These are phyloP conservation scores for Neocatenulostroma microsporum DNA, from an alignment of 2,329 filamentous ascomycete genomes.

Conservation along the genomic window DNA sequence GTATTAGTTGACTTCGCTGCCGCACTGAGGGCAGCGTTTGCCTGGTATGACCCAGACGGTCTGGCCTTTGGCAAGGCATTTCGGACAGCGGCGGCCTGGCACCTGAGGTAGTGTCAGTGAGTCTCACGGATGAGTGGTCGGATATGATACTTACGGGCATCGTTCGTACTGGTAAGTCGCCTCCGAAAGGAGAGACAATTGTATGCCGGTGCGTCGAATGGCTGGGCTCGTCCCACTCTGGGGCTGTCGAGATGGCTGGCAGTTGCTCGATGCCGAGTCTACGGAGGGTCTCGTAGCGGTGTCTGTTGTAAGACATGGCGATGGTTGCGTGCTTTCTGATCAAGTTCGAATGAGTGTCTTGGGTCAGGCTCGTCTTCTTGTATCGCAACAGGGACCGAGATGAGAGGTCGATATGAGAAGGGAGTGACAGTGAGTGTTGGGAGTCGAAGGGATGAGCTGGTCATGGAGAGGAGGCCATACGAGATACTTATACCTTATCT, in stretches of 20 bases:
- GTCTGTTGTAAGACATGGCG: conserved; percentile 24
- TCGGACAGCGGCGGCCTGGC: conserved; percentile 26
- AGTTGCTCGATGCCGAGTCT: conserved; percentile 26
- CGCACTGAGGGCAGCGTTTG: conserved; percentile 29
- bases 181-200: conserved; percentile 8
- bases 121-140: neutral
- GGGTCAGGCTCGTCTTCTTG: too few species aligned
- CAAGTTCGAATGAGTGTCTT: neutral
- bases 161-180: conserved; percentile 13
- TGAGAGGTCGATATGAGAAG: too few species aligned
- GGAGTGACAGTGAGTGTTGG: neutral
- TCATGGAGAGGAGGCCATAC: too few species aligned
- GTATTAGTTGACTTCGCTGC: conserved; percentile 28
- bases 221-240: conserved; percentile 8
- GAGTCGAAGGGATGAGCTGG: too few species aligned
- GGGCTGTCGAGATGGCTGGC: conserved; percentile 13
- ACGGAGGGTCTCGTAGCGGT: conserved; percentile 18
- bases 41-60: conserved; percentile 30
- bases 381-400: too few species aligned
- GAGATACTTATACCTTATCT: neutral
- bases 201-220: conserved; percentile 4
- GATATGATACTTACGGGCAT: conserved; percentile 14
- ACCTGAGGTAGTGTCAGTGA: conserved; percentile 18
- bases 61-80: conserved; percentile 23
- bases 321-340: neutral